Base-by-base conservation (phyloP, 768 basidiomycete species). In the Daedaleopsis sinensis region DNA sequence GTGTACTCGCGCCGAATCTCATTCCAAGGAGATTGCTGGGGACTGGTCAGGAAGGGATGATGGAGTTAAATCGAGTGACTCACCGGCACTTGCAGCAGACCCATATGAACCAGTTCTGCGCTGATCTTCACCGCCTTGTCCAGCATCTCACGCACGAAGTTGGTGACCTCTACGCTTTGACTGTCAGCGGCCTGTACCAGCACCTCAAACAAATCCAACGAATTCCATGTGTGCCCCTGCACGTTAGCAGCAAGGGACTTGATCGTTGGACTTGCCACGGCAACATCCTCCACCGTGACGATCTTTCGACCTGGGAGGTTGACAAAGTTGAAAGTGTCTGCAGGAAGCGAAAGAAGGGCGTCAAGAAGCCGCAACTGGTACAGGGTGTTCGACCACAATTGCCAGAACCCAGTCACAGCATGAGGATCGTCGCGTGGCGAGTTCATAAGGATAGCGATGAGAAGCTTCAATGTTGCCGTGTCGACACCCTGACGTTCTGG, bases 211-310 rank as follows among this genome's bases (percentile, higher is more conserved):
- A 98, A 77, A 67, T 97, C 94, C 10, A 94, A 78, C 6, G 93
- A 94, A 72, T 98, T 98, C 96, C 96, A 98, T 0, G 93, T 90
- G 65, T 93, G 89, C 2, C 89, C 89, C 72, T 98, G 95, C 35
- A 96, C 92, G 67, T 92, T 94, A 2, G 88, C 88, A 0, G 95
- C 94, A 38, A 96, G 80, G 0, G 90, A 86, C 73, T 94, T 94
- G 78, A 96, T 95, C n/a, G 91, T 93, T 32, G 93, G 91, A 68
- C 91, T 92, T 16, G 93, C 90, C 47, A 82, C 79, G 1, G 91
- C 83, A 43, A 95, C 91, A 63, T 96, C 94, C 51, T 96, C 94
- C 21, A 93, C 88, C 0, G 92, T 92, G 38, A 96, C 92, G 63
- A 95, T 89, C 64, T 90, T 79, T 38, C 83, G 85, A 3, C 91